Percentiles rank a stretch among this genome's conserved stretches.
Evolutionary conservation across 2,329 filamentous ascomycete genomes (phyloP).

Genomic region (Verticillium longisporum): DNA sequence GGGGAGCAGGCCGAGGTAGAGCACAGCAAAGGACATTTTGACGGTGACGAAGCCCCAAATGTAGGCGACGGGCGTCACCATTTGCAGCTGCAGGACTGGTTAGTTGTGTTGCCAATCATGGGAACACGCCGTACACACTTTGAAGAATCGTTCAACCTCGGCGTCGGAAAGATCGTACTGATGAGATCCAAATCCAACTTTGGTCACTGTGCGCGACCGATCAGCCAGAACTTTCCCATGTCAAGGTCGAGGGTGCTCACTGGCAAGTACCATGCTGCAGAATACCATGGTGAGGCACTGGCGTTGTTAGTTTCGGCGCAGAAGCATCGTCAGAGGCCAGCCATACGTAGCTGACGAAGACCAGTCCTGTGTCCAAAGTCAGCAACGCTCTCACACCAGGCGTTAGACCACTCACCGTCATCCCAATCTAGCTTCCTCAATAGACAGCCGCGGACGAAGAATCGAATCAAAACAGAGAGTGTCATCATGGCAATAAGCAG

Average conservation of each 20-base stretch:
- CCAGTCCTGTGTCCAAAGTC: slow-evolving; percentile 5
- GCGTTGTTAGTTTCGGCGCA: background rate
- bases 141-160: slow-evolving; percentile 7
- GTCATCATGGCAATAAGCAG: slow-evolving; percentile 8
- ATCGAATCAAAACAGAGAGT: slow-evolving; percentile 5
- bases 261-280: slow-evolving; percentile 9
- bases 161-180: slow-evolving; percentile 6
- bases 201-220: slow-evolving; percentile 3
- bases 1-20: slow-evolving; percentile 10
- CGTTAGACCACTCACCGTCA: slow-evolving; percentile 6
- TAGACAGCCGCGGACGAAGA: slow-evolving; percentile 7
- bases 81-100: slow-evolving; percentile 4
- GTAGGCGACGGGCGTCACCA: slow-evolving; percentile 11
- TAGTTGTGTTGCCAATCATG: background rate
- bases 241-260: background rate
- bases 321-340: background rate
- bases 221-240: background rate
- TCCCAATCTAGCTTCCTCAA: slow-evolving; percentile 10
- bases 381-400: background rate
- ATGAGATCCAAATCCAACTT: slow-evolving; percentile 10
- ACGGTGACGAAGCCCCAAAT: slow-evolving; percentile 12
- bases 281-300: slow-evolving; percentile 10
- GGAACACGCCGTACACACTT: background rate
- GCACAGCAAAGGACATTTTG: slow-evolving; percentile 11
- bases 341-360: slow-evolving; percentile 9